A percentile compares a stretch with the other conserved stretches of the same genome.
Evolutionary conservation across 2,329 filamentous ascomycete genomes (phyloP).

Genomic region (Pseudocercospora macadamiae): DNA sequence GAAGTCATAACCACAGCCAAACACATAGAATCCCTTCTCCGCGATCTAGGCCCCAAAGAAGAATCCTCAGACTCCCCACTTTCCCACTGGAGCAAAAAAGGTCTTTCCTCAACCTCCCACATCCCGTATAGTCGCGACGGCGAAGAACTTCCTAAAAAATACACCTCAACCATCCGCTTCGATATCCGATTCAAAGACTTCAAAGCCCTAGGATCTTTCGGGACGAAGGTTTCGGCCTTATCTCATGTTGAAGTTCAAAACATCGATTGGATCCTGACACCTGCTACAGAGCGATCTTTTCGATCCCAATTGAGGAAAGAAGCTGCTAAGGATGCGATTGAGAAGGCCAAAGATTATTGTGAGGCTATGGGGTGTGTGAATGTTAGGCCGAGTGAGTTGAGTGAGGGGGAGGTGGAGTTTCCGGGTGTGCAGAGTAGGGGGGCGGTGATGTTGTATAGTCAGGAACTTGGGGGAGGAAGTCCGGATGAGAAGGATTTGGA

Average conservation of each 20-base stretch:
- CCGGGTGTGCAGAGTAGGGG: conserved; percentile 2
- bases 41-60: conserved; percentile 14
- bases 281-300: conserved; percentile 26
- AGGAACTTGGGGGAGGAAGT: conserved; percentile 10
- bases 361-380: conserved; percentile 25
- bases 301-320: conserved; percentile 24
- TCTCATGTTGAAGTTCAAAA: conserved; percentile 24
- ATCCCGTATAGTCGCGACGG: conserved; percentile 18
- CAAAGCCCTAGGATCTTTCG: conserved; percentile 26
- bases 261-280: conserved; percentile 23
- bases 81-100: conserved; percentile 31
- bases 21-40: conserved; percentile 28
- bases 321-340: conserved; percentile 27
- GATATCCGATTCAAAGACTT: conserved; percentile 33
- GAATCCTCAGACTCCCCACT: conserved; percentile 25
- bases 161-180: conserved; percentile 25
- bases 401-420: conserved; percentile 15
- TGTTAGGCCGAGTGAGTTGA: conserved; percentile 22
- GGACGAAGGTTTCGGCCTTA: conserved; percentile 23
- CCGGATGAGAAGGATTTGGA: conserved; percentile 18
- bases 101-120: conserved; percentile 24
- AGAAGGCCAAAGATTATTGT: conserved; percentile 30
- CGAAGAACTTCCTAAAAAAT: conserved; percentile 15
- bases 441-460: no score
- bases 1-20: conserved; percentile 28